Percentiles rank a stretch among this genome's conserved stretches.
Evolutionary conservation across 2,329 filamentous ascomycete genomes (phyloP).

Genomic region (Chaetomium strumarium): DNA sequence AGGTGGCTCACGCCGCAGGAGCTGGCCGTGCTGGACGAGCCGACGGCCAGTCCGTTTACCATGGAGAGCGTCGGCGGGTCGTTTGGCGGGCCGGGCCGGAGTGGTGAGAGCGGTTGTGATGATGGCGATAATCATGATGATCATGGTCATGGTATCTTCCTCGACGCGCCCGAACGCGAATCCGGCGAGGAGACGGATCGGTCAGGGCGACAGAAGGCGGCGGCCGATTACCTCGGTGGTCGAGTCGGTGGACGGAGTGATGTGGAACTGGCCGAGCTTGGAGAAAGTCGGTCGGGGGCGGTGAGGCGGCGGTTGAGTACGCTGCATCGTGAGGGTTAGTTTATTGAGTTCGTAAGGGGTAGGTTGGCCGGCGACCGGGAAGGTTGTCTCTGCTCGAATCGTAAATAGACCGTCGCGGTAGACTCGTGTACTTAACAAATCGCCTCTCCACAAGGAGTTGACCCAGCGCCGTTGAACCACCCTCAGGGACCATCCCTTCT

Average conservation of each 20-base stretch:
- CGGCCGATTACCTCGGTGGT: constrained; percentile 4
- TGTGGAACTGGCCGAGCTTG: constrained; percentile 35
- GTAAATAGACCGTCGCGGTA: neutral
- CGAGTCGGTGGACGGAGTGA: constrained; percentile 21
- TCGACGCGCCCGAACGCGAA: constrained; percentile 9
- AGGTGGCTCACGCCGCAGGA: constrained; percentile 55
- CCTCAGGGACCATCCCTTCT: no score
- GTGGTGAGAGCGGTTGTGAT: no score
- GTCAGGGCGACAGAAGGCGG: neutral
- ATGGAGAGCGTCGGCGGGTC: constrained; percentile 69
- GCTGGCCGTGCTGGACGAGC: constrained; percentile 59
- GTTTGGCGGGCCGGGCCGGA: constrained; percentile 36
- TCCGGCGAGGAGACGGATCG: constrained; percentile 6
- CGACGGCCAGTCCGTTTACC: constrained; percentile 67
- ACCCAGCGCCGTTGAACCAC: no score
- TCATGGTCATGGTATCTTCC: neutral
- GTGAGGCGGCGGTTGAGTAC: constrained; percentile 17
- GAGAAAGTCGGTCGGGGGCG: constrained; percentile 22
- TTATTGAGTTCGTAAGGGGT: constrained; percentile 2
- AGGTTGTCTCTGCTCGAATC: neutral
- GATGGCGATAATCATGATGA: no score
- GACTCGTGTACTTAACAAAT: no score
- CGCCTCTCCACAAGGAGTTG: no score
- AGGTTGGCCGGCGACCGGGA: neutral
- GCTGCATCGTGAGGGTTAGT: constrained; percentile 12